Conservation (phyloP, 2,329 filamentous ascomycete species). For the Penicillium sp. region DNA sequence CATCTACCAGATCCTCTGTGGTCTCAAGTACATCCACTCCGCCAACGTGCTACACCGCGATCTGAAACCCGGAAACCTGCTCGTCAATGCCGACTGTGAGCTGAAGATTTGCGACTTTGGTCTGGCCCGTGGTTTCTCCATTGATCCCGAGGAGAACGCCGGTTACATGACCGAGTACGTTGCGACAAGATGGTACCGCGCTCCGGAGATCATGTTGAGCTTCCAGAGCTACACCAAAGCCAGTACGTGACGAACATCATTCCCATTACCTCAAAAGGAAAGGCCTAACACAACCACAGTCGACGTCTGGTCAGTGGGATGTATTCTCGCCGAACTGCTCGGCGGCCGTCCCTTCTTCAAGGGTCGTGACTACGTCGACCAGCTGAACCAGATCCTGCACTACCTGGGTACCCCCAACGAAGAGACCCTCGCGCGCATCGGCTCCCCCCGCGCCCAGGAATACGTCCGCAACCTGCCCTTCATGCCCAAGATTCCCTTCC, state of each 20-base stretch:
- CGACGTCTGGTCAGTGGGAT: constrained; percentile 98
- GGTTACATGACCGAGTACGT: constrained; percentile 99
- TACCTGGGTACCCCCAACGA: constrained; percentile 96
- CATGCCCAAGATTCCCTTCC: constrained; percentile 93
- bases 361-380: constrained; percentile 97
- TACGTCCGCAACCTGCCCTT: constrained; percentile 95
- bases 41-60: constrained; percentile 97
- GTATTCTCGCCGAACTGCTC: constrained; percentile 92
- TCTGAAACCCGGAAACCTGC: constrained; percentile 91
- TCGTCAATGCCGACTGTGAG: constrained; percentile 98
- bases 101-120: constrained; percentile 99
- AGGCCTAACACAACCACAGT: constrained; percentile 54
- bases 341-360: constrained; percentile 99
- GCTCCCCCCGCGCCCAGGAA: constrained; percentile 92
- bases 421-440: constrained; percentile 89
- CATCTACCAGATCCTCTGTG: constrained; percentile 99
- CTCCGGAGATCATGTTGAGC: constrained; percentile 98
- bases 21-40: constrained; percentile 98
- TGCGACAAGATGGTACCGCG: constrained; percentile 96
- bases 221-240: constrained; percentile 99
- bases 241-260: constrained; percentile 64
- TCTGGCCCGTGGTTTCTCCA: constrained; percentile 90
- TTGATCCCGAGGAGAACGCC: constrained; percentile 96
- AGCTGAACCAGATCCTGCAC: constrained; percentile 98
- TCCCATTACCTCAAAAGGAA: neutral